These are phyloP conservation scores for Anaeramoeba flamelloides DNA, from an alignment of 78 protist species.

Conservation along the genomic window DNA sequence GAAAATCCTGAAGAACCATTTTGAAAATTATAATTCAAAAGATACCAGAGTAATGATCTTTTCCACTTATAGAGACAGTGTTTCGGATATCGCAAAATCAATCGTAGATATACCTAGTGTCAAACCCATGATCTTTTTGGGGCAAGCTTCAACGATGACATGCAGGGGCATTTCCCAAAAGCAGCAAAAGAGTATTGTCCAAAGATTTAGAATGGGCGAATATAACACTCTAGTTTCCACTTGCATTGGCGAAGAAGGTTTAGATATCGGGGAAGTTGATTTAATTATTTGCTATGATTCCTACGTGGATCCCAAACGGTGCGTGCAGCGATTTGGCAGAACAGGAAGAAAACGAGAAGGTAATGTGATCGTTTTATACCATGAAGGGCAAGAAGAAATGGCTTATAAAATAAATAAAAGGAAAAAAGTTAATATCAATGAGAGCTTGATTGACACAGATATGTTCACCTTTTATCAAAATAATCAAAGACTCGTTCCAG, in stretches of 20 bases:
- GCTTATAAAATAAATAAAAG: too few species aligned
- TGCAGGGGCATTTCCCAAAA: neutral
- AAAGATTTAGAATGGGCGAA: slow-evolving; percentile 39
- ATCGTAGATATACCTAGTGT: neutral
- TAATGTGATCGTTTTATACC: too few species aligned
- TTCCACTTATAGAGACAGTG: neutral
- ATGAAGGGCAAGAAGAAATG: too few species aligned
- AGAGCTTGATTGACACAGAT: too few species aligned
- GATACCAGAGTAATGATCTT: neutral
- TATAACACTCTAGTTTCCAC: slow-evolving; percentile 73
- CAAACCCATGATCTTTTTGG: neutral
- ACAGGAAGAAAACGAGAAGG: slow-evolving; percentile 64
- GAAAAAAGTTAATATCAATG: too few species aligned
- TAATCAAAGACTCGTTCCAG: too few species aligned
- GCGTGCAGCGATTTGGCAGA: slow-evolving; percentile 79
- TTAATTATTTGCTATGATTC: slow-evolving; percentile 68
- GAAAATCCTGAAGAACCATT: too few species aligned
- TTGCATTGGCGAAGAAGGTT: slow-evolving; percentile 79
- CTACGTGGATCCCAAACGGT: slow-evolving; percentile 35
- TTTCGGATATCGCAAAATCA: neutral
- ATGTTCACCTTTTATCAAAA: too few species aligned
- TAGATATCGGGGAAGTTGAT: slow-evolving; percentile 55
- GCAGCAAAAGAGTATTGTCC: slow-evolving; percentile 14
- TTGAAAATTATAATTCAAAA: neutral
- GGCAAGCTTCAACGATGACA: neutral